Conservation (phyloP, 1,284 basidiomycete species). For the Trametes polyzona region DNA sequence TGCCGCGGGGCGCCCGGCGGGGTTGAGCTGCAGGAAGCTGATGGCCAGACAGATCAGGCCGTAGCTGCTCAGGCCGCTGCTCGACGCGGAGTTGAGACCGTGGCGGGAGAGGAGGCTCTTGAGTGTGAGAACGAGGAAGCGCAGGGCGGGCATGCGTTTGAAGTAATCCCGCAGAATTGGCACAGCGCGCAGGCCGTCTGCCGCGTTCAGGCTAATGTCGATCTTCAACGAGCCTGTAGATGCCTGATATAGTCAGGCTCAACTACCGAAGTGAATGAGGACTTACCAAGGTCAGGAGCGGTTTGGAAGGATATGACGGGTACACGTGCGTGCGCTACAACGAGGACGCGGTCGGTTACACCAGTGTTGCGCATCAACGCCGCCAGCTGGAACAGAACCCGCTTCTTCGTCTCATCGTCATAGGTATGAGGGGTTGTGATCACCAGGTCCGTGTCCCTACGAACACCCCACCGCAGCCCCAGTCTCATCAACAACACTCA, state of each 20-base stretch:
- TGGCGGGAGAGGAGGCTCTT: conserved; percentile 73
- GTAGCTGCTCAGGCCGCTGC: conserved; percentile 77
- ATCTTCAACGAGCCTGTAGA: conserved; percentile 59
- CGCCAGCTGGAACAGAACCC: conserved; percentile 35
- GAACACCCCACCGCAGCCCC: background rate
- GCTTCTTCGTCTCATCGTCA: conserved; percentile 26
- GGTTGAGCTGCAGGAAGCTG: conserved; percentile 72
- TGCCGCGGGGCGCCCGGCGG: conserved; percentile 28
- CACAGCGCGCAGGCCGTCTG: conserved; percentile 64
- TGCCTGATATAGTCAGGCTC: background rate
- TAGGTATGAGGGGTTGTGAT: conserved; percentile 28
- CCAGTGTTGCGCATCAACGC: conserved; percentile 33
- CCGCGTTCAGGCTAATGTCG: conserved; percentile 72
- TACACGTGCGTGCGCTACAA: conserved; percentile 58
- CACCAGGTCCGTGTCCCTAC: conserved; percentile 43
- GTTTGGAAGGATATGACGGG: conserved; percentile 64
- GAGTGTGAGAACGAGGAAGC: conserved; percentile 68
- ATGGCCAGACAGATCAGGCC: conserved; percentile 73
- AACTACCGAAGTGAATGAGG: background rate
- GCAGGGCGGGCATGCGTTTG: conserved; percentile 61
- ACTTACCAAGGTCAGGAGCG: conserved; percentile 41
- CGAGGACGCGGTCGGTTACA: conserved; percentile 44
- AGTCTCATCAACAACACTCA: background rate
- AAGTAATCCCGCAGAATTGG: conserved; percentile 64
- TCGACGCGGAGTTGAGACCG: conserved; percentile 74